Base-by-base conservation (phyloP, 805 yeast genomes). In the Pichia sporocuriosa region DNA sequence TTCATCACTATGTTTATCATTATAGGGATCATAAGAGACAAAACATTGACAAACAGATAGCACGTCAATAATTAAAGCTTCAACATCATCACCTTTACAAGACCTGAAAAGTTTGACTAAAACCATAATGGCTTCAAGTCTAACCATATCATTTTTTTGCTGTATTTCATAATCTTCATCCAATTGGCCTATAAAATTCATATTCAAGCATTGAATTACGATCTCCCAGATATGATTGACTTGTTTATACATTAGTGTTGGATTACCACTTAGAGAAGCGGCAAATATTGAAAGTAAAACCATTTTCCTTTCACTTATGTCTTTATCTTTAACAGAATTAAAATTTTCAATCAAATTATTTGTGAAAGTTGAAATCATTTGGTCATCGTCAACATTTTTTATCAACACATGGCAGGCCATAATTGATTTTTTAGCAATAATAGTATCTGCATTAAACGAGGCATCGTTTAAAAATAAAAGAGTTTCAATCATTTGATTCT, bases 81-180 rank as follows among this genome's bases (percentile, higher is more conserved):
- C 61, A 38, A 58, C 43, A 0, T 63, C 47, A 8, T 61, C 57
- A 12, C 64, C 59, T 17, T 68, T 66, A 21, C 73, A 55, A 7
- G 38, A 38, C n/a, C 71, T 64, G 24, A 66, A 57, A 39, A 79
- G 59, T 0, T 62, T 50, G 7, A 61, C 67, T 15, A 75, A 51
- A 21, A 73, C 53, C 16, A 48, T 49, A 20, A 76, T 51, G 1
- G 76, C 66, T 20, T 77, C 75, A 42, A 73, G 78, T 38, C 82
- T 70, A 6, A 71, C 58, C 35, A 53, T 58, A 29, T 62, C 65
- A 3, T 49, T 36, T 9, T 51, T 54, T 37, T 58, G 58, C 43
- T 62, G 66, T 4, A 32, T 29, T 43, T 62, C 67, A 34, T 57
- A 62, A 30, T 62, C 67, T 7, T 62, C 65, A 42, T 56, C 52